Base-by-base conservation (phyloP, 31 red algal species). In the Bonnemaisonia californica region DNA sequence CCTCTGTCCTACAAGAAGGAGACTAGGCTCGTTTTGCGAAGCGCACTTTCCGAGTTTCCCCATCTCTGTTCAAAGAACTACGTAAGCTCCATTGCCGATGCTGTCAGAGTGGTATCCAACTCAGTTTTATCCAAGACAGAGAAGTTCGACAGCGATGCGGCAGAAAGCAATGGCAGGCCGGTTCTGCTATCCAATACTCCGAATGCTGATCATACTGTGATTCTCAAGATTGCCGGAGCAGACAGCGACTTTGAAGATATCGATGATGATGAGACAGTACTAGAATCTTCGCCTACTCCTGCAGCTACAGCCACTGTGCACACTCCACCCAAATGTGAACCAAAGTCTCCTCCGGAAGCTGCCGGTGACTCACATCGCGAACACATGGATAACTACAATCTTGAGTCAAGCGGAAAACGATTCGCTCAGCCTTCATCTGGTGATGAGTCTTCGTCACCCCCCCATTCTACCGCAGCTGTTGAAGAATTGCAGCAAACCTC, bases 191-290 rank as follows among this genome's bases (percentile, higher is more conserved):
- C 45, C 7, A 16, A 51, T 51, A 7, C 45, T 16, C 9, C 45
- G 16, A 51, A 16, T 16, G 16, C 45, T 11, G 45, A 51, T 51
- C 45, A 51, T 16, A 51, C 45, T 16, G 45, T 51, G 45, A 51
- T 51, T 51, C 45, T 51, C 16, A 51, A 51, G 16, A 51, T 51
- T 51, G 45, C 45, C 45, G 45, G 16, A 11, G 45, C 16, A 51
- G 45, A 51, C 45, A 51, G 45, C 45, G 45, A 51, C 45, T 51
- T 51, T 51, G 45, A 51, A 16, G 45, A 51, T 51, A 51, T 51
- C 45, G 45, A 51, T 16, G 45, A 51, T 16, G 45, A 51, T 16
- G 45, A 51, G 16, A 51, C 45, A 7, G 45, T 51, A 16, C 45
- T 51, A 11, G 45, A 51, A 51, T 51, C 45, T 11, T 11, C 45